Conservation (phyloP, 2,329 filamentous ascomycete genomes). For the Aspergillus pseudonomiae region DNA sequence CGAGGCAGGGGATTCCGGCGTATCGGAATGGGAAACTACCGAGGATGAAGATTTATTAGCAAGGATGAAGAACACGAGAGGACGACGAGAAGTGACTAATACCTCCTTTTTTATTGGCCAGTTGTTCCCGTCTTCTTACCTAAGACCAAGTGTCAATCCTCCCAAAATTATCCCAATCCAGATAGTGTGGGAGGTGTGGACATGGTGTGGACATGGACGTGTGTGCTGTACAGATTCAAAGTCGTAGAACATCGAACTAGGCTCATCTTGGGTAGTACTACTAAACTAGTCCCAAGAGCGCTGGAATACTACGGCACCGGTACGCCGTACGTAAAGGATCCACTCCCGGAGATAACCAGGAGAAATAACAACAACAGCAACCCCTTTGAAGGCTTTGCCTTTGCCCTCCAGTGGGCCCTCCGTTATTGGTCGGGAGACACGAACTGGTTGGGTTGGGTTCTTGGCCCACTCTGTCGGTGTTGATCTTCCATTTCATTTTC, state of each 20-base stretch:
- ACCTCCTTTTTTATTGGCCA: background rate
- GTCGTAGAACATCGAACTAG: background rate
- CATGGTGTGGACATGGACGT: background rate
- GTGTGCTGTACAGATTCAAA: background rate
- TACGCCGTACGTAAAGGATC: background rate
- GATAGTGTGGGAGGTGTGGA: background rate
- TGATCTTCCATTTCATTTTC: background rate
- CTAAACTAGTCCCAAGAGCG: background rate
- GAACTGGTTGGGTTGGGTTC: background rate
- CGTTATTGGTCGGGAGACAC: background rate
- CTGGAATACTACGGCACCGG: background rate
- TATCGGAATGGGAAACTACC: background rate
- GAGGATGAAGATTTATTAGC: background rate
- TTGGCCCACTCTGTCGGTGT: background rate
- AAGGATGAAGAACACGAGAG: background rate
- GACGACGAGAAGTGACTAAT: background rate
- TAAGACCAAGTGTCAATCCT: background rate
- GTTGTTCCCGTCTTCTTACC: background rate
- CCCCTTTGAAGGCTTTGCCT: background rate
- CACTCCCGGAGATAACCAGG: background rate
- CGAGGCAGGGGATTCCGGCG: background rate
- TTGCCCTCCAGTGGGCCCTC: background rate
- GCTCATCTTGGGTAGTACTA: background rate
- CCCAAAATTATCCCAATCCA: background rate
- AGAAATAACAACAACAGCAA: background rate